phyloP scores from a whole-genome alignment of 441 rosid species.

The Brassica balearica region DNA sequence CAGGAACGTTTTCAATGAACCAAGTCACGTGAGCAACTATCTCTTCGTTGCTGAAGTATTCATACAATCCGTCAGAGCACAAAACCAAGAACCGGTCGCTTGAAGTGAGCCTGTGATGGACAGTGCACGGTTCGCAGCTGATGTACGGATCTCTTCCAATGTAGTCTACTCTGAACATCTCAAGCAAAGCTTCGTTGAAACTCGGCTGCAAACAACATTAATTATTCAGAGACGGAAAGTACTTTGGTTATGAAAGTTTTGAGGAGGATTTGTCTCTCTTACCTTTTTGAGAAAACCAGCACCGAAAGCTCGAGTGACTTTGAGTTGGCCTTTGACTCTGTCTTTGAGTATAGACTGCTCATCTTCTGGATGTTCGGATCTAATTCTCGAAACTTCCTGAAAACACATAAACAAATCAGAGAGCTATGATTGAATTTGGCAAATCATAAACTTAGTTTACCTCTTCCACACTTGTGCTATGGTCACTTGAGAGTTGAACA shows the following conservation, averaged over 20 bases:
- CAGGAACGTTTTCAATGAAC: constrained; percentile 97
- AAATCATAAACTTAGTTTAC: too few species aligned
- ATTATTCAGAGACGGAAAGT: too few species aligned
- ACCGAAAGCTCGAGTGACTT: constrained; percentile 95
- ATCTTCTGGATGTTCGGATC: constrained; percentile 88
- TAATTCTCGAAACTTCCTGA: constrained; percentile 87
- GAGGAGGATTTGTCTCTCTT: too few species aligned
- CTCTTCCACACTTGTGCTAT: constrained; percentile 88
- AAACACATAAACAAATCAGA: constrained; percentile 15
- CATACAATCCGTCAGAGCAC: constrained; percentile 93
- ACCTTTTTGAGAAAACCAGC: constrained; percentile 97
- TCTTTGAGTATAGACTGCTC: constrained; percentile 78
- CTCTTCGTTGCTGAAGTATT: constrained; percentile 95
- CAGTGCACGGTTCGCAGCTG: constrained; percentile 76
- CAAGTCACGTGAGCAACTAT: constrained; percentile 95
- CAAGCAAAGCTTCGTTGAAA: constrained; percentile 84
- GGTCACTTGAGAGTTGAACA: constrained; percentile 94
- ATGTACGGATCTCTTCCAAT: constrained; percentile 79
- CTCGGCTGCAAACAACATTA: constrained; percentile 71
- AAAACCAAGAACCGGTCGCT: constrained; percentile 87
- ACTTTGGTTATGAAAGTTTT: constrained; percentile 11
- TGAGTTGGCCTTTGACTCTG: constrained; percentile 90
- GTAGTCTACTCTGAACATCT: constrained; percentile 77
- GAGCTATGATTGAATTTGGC: too few species aligned
- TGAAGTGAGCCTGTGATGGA: constrained; percentile 87